Base-by-base conservation (phyloP, 1,284 basidiomycete genomes). In the Leucoagaricus sp. region DNA sequence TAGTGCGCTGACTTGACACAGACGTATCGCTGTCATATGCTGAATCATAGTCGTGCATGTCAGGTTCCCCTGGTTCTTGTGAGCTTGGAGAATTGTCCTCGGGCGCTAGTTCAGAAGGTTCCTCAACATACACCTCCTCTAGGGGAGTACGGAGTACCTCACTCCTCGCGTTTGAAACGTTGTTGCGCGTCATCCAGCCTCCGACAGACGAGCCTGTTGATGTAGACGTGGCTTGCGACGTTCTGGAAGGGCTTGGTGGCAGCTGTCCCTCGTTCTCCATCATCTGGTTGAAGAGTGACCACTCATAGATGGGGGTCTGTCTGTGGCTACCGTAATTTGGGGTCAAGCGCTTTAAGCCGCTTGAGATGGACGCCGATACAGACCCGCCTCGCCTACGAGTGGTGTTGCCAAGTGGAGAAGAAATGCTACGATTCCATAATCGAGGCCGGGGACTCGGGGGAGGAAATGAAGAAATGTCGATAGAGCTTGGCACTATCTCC, bases 211-310 rank as follows among this genome's bases (percentile, higher is more conserved):
- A 46, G 19, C n/a, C 41, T 12, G 26, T 2, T 2, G 51, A 49
- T 21, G 34, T 38, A 29, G 54, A 29, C n/a, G 44, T 23, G 12
- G 23, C 15, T 12, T 31, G 23, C 12, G 52, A 53, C 5, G 23
- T n/a, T 33, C 19, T n/a, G 9, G 34, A 36, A 9, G 54, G 51
- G 46, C 19, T 55, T 44, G 56, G 28, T 33, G 66, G 67, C 15
- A 78, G 61, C 41, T 75, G 76, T 2, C 77, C 80, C 47, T 85
- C 85, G 60, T 84, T 81, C 64, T 86, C 80, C 84, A 91, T 88
- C 33, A 87, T 68, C 64, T 90, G 84, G 3, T 78, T 81, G 63
- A 91, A 91, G 4, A 91, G 72, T 0, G 84, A 75, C 89, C 89
- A 91, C 70, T 83, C 26, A 63, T 55, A 49, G 17, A 62, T 29